These are phyloP conservation scores for Kwoniella botswanensis DNA, from an alignment of 768 basidiomycete genomes.

Conservation along the genomic window DNA sequence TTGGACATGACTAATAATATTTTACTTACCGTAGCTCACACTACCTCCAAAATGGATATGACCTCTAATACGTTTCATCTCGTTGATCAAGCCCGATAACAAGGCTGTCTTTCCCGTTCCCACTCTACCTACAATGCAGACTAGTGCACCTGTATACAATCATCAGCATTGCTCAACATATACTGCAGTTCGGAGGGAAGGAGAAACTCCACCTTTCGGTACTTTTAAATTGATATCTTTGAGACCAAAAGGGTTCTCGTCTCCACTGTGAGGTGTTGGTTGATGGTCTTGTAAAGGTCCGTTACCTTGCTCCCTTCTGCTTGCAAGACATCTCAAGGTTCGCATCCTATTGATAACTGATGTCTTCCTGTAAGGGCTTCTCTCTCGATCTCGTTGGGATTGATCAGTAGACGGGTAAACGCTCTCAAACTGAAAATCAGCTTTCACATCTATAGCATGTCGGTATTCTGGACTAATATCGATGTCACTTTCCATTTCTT, in stretches of 20 bases:
- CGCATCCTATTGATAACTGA: too few relatives aligned
- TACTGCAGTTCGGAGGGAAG: too few relatives aligned
- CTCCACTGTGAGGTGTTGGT: too few relatives aligned
- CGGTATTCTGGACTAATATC: slow-evolving; percentile 60
- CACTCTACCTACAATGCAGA: slow-evolving; percentile 51
- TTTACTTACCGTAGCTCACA: slow-evolving; percentile 38
- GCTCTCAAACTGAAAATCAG: slow-evolving; percentile 50
- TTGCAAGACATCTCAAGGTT: too few relatives aligned
- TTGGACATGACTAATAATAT: not conserved
- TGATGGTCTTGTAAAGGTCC: too few relatives aligned
- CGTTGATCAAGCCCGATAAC: slow-evolving; percentile 47
- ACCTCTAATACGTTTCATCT: slow-evolving; percentile 45
- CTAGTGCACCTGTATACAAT: slow-evolving; percentile 32
- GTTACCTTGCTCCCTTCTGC: too few relatives aligned
- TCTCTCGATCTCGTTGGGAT: too few relatives aligned
- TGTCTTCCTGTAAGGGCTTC: too few relatives aligned
- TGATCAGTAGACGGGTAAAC: not conserved
- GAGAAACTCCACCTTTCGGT: slow-evolving; percentile 46
- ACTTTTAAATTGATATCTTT: slow-evolving; percentile 62
- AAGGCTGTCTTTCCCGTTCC: slow-evolving; percentile 53
- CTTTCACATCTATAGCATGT: slow-evolving; percentile 62
- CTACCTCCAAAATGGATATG: slow-evolving; percentile 41
- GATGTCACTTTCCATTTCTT: slow-evolving; percentile 54
- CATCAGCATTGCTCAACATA: too few relatives aligned
- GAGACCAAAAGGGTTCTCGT: slow-evolving; percentile 62